phyloP scores from a whole-genome alignment of 345 rosid species.

The Gossypium sturtianum region DNA sequence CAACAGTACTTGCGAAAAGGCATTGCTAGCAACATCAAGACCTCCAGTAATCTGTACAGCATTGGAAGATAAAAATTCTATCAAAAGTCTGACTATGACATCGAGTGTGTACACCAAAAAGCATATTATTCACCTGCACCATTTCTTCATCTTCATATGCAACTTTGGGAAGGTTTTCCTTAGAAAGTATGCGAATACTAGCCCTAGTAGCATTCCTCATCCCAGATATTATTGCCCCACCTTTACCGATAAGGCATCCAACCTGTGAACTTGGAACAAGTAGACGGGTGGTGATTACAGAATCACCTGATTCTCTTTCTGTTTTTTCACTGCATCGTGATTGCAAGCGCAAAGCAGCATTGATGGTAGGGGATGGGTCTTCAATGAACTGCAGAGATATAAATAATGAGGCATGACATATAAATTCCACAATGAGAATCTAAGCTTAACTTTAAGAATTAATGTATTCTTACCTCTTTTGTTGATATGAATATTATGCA shows the following conservation, averaged over 20 bases:
- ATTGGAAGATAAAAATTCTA: slow-evolving; percentile 8
- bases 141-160: slow-evolving; percentile 91
- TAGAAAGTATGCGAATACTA: slow-evolving; percentile 77
- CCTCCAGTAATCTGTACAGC: slow-evolving; percentile 54
- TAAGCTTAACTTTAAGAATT: not conserved
- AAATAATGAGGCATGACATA: slow-evolving; percentile 2
- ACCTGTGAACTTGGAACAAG: slow-evolving; percentile 62
- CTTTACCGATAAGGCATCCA: slow-evolving; percentile 72
- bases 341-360: slow-evolving; percentile 61
- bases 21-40: slow-evolving; percentile 59
- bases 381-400: slow-evolving; percentile 42
- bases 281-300: slow-evolving; percentile 50
- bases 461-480: slow-evolving; percentile 41
- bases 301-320: slow-evolving; percentile 53
- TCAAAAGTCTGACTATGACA: slow-evolving; percentile 7
- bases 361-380: slow-evolving; percentile 56
- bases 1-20: slow-evolving; percentile 49
- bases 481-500: slow-evolving; percentile 51
- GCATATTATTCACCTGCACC: slow-evolving; percentile 68
- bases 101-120: not conserved
- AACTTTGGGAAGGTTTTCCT: slow-evolving; percentile 86
- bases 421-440: not conserved
- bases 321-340: slow-evolving; percentile 60
- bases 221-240: slow-evolving; percentile 71
- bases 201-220: slow-evolving; percentile 87